A percentile compares a stretch with the other conserved stretches of the same genome.
These are phyloP conservation scores for Rutstroemia sp. DNA, from an alignment of 2,329 filamentous ascomycete species.

Conservation along the genomic window DNA sequence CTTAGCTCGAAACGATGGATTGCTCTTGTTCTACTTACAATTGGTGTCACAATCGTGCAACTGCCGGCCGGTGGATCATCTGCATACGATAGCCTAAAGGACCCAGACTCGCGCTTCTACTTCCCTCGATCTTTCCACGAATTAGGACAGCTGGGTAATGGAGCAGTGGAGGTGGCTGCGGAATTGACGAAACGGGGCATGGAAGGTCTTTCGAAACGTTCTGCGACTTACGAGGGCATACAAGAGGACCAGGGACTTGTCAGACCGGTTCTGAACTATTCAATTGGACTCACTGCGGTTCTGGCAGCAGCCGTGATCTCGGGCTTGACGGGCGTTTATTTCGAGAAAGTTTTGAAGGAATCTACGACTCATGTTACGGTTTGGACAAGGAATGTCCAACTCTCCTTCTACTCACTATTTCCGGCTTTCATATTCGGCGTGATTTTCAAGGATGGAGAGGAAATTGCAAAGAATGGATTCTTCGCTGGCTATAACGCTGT, in stretches of 20 bases:
- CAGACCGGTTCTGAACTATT: slow-evolving; percentile 60
- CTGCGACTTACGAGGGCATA: slow-evolving; percentile 87
- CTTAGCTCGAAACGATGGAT: slow-evolving; percentile 72
- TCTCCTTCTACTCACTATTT: slow-evolving; percentile 90
- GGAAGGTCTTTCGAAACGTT: slow-evolving; percentile 53
- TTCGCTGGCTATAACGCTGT: slow-evolving; percentile 92
- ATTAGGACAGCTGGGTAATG: slow-evolving; percentile 55
- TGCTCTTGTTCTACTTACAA: slow-evolving; percentile 68
- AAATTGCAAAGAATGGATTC: slow-evolving; percentile 78
- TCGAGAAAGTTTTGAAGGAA: slow-evolving; percentile 88
- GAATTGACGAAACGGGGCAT: slow-evolving; percentile 44
- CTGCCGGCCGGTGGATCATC: slow-evolving; percentile 57
- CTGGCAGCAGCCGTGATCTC: slow-evolving; percentile 72
- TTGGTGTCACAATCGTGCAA: slow-evolving; percentile 80
- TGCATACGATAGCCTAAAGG: slow-evolving; percentile 52
- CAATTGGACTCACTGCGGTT: slow-evolving; percentile 71
- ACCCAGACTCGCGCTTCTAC: slow-evolving; percentile 49
- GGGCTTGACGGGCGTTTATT: slow-evolving; percentile 77
- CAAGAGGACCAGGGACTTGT: slow-evolving; percentile 50
- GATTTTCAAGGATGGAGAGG: slow-evolving; percentile 76
- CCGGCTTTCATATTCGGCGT: slow-evolving; percentile 83
- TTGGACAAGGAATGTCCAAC: slow-evolving; percentile 91
- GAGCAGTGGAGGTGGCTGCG: slow-evolving; percentile 40
- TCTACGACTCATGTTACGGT: slow-evolving; percentile 68
- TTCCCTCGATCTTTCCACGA: slow-evolving; percentile 76